phyloP scores from a whole-genome alignment of 2,329 filamentous ascomycete genomes.

The Monilinia vaccinii-corymbosi region DNA sequence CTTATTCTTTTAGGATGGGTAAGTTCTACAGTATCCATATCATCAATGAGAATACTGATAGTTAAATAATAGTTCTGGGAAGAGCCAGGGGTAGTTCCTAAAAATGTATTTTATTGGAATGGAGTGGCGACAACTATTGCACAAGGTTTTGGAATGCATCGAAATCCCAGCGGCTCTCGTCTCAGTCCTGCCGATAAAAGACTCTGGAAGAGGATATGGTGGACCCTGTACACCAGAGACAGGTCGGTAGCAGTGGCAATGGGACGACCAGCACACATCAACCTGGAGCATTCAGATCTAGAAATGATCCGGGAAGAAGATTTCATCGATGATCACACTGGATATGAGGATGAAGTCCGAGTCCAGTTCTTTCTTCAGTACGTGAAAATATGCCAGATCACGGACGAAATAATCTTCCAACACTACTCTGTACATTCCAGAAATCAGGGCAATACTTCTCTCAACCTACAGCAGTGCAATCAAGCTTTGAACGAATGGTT shows the following conservation, averaged over 20 bases:
- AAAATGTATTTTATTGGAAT: conserved; percentile 99
- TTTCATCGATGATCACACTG: conserved; percentile 71
- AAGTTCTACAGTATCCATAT: background rate
- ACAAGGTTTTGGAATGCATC: conserved; percentile 94
- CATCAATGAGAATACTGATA: background rate
- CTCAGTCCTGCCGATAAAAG: conserved; percentile 84
- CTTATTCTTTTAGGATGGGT: conserved; percentile 91
- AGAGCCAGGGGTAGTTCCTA: conserved; percentile 93
- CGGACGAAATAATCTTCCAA: conserved; percentile 89
- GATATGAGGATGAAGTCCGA: conserved; percentile 5
- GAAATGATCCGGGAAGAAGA: conserved; percentile 95
- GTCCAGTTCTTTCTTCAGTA: conserved; percentile 15
- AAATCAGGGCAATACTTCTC: conserved; percentile 74
- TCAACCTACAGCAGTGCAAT: conserved; percentile 90
- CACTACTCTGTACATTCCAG: conserved; percentile 95
- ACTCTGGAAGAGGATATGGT: conserved; percentile 68
- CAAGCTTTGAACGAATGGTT: conserved; percentile 97
- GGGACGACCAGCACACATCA: conserved; percentile 85
- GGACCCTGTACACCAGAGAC: conserved; percentile 91
- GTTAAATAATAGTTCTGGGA: conserved; percentile 72
- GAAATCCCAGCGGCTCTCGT: conserved; percentile 88
- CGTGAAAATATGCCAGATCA: conserved; percentile 64
- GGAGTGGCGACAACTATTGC: conserved; percentile 90
- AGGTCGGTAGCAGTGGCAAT: conserved; percentile 90
- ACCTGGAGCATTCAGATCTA: conserved; percentile 91